Base-by-base conservation (phyloP, 225 moss, liverwort and hornwort species). In the Ulota crispa region DNA sequence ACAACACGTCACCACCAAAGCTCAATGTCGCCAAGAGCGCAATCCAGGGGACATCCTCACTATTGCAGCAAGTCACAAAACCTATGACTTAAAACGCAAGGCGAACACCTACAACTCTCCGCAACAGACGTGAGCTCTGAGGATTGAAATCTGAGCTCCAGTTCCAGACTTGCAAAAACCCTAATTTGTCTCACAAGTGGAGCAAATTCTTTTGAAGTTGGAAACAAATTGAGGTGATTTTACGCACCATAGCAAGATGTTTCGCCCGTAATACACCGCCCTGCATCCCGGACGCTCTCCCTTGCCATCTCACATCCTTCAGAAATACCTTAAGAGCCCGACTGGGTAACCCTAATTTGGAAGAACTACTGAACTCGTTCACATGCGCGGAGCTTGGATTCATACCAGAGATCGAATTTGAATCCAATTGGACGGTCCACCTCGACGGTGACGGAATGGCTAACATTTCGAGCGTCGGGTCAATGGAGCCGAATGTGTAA, bases 251-350 rank as follows among this genome's bases (percentile, higher is more conserved):
- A 42, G 31, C 75, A 39, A 79, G 76, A 55, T 24, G 32, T 42
- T 64, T 64, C 37, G 72, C 12, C 31, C 45, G 56, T 20, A 55
- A 52, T 53, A 41, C 73, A 52, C 43, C 34, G 53, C 72, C 54
- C 36, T 62, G 56, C 43, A 41, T 12, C 30, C 75, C 39, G 27
- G 52, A 81, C 53, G 27, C 72, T 57, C 78, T 78, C 69, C 61
- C 41, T 57, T 67, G 47, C 76, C 87, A 79, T 62, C 71, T 77
- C 61, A 32, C 53, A 42, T 57, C 64, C 26, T n/a, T 86, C 32
- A 54, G 64, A 30, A 43, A 68, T 9, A 61, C 43, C 56, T 26
- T 72, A 69, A 66, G 27, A 85, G 21, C 30, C 20, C 28, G 26
- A 41, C 80, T 63, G 28, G 61, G 27, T 9, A 56, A 54, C 64